Percentiles rank a stretch among this genome's conserved stretches.
Evolutionary conservation across 225 moss, liverwort and hornwort species (phyloP).

Genomic region (Pseudisothecium myosuroides): DNA sequence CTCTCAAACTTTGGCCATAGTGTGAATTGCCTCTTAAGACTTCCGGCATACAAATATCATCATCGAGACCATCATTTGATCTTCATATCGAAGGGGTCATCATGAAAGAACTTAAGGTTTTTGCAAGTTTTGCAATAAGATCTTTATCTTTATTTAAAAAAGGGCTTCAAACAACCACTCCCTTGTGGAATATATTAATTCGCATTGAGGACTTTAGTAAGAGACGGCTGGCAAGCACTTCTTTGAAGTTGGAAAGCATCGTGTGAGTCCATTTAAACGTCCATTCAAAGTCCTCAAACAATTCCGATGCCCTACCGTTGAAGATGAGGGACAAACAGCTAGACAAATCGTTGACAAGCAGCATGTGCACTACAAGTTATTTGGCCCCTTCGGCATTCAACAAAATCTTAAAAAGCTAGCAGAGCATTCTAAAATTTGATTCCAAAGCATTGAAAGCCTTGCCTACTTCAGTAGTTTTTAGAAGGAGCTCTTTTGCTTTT

Average conservation of each 20-base stretch:
- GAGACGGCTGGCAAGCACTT: not conserved
- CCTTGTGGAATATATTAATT: not conserved
- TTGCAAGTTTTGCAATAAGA: not conserved
- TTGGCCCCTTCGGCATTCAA: not conserved
- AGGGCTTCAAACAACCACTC: not conserved
- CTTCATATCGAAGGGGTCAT: not conserved
- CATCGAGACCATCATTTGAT: not conserved
- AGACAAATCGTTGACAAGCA: not conserved
- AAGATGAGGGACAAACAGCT: not conserved
- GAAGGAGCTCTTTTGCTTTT: not conserved
- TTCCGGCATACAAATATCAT: too few relatives aligned
- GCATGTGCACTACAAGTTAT: not conserved
- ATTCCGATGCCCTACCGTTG: rapidly evolving
- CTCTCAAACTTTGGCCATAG: not conserved
- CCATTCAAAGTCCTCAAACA: not conserved
- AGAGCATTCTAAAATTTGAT: not conserved
- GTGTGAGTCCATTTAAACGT: too few relatives aligned
- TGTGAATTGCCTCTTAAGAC: not conserved
- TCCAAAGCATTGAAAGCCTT: not conserved
- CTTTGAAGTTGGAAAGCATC: not conserved
- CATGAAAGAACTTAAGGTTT: not conserved
- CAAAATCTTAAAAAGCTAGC: not conserved
- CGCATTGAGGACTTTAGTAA: not conserved
- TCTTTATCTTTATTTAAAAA: not conserved
- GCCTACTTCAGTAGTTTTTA: not conserved